Conservation (phyloP, 164 flowering plant species). For the Stephania yunnanensis region DNA sequence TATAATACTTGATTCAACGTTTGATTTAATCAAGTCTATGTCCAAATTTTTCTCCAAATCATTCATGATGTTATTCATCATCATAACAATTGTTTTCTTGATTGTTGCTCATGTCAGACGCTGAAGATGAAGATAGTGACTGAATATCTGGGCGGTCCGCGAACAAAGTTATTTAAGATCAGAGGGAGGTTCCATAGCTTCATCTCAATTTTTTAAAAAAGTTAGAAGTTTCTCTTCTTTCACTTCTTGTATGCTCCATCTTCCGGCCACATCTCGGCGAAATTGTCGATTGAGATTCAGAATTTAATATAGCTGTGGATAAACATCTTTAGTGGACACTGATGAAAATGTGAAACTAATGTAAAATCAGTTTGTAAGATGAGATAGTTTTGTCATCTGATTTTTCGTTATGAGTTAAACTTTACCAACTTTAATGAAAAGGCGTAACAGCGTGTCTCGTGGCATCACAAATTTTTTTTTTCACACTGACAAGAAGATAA, state of each 20-base stretch:
- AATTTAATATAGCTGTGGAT: not conserved
- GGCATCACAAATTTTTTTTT: too few species aligned
- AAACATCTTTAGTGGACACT: not conserved
- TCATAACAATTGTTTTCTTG: not conserved
- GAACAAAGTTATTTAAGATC: not conserved
- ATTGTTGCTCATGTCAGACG: slow-evolving; percentile 19
- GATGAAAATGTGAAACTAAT: not conserved
- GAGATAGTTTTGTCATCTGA: not conserved
- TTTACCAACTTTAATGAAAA: too few species aligned
- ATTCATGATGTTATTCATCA: not conserved
- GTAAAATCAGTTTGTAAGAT: not conserved
- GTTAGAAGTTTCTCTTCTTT: not conserved
- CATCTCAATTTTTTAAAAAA: not conserved
- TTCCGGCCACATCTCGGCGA: not conserved
- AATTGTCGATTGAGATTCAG: not conserved
- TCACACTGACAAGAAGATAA: too few species aligned
- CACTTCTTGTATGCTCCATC: not conserved
- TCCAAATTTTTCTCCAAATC: too few species aligned
- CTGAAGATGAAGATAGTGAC: slow-evolving; percentile 35
- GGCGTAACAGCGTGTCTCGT: too few species aligned
- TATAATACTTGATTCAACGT: too few species aligned
- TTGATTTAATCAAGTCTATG: too few species aligned
- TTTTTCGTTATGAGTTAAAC: too few species aligned
- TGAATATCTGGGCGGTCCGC: slow-evolving; percentile 13
- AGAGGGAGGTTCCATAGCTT: not conserved